Evolutionary conservation across 345 rosid species (phyloP), one percentile per base, ranked within the genome.

Genomic region (Hibiscus mutabilis): DNA sequence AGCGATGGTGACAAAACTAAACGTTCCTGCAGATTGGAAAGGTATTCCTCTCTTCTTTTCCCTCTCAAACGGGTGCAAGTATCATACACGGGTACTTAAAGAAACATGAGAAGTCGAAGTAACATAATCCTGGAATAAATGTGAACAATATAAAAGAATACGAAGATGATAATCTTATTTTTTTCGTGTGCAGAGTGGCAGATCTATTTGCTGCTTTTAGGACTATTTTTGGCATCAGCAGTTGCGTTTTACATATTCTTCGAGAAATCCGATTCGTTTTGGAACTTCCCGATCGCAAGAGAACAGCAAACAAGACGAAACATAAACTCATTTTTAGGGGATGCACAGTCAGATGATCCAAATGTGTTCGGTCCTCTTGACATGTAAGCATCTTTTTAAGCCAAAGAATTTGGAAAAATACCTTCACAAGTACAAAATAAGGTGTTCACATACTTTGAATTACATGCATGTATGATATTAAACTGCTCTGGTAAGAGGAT

Each of bases 11-110:
- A 91, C 94, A 6, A 91, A 86, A 84, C 82, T 91, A 75, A 88
- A 57, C 77, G 98, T 91, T 70, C 96, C 97, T 29, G 89, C 90
- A 60, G 97, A 93, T 74, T 93, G 96, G 98, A 91, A 91, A 87
- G 97, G 97, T 89, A 19, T 2, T 15, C n/a, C 25, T 31, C 49
- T 64, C 44, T 78, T 57, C 58, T 66, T 52, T 78, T 63, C 76
- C 59, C 77, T n/a, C 7, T 16, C 55, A n/a, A n/a, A n/a, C 16
- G 6, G 53, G 5, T 49, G 53, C 18, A 14, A 49, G 6, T 12
- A 49, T 49, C 7, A 5, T 37, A 3, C 52, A 3, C 13, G 18
- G 52, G 18, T 47, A 47, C 52, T 53, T 53, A 21, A 53, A 53
- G 58, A 52, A 53, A 53, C 58, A 8, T 9, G 25, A 19, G 19